Percentiles rank a stretch among this genome's conserved stretches.
Evolutionary conservation across 1,284 basidiomycete genomes (phyloP).

Genomic region (Cryptococcus amylolentus): DNA sequence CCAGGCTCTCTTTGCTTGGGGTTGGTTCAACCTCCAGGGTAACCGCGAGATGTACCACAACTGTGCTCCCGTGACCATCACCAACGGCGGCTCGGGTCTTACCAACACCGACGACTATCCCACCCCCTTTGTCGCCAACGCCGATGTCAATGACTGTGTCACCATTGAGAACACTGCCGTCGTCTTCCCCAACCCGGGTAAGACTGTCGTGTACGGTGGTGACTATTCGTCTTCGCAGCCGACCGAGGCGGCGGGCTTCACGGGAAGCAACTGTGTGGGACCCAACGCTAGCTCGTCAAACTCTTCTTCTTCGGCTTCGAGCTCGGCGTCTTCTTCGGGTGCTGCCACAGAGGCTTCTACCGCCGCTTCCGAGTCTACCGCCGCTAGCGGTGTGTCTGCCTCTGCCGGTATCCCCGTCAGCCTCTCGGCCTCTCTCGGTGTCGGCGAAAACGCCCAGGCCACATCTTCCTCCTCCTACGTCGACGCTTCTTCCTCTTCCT

Average conservation of each 20-base stretch:
- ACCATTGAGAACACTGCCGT: conserved; percentile 32
- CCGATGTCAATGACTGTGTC: conserved; percentile 37
- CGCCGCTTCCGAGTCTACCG: not conserved
- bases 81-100: conserved; percentile 33
- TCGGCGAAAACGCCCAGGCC: not conserved
- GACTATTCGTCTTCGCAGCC: conserved; percentile 19
- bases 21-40: conserved; percentile 50
- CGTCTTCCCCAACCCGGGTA: conserved; percentile 43
- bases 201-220: conserved; percentile 33
- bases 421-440: not conserved
- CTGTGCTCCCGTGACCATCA: conserved; percentile 49
- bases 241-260: conserved; percentile 18
- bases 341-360: conserved; percentile 1
- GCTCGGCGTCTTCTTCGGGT: not conserved
- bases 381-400: not conserved
- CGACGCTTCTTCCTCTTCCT: not conserved
- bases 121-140: conserved; percentile 49
- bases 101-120: conserved; percentile 27
- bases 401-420: not conserved
- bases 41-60: conserved; percentile 51
- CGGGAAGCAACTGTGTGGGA: conserved; percentile 23
- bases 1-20: conserved; percentile 51
- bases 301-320: not conserved
- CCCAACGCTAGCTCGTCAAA: conserved; percentile 9
- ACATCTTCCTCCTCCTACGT: not conserved